Conservation (phyloP, 352 stramenopile species). For the Pythium grandisporangium region DNA sequence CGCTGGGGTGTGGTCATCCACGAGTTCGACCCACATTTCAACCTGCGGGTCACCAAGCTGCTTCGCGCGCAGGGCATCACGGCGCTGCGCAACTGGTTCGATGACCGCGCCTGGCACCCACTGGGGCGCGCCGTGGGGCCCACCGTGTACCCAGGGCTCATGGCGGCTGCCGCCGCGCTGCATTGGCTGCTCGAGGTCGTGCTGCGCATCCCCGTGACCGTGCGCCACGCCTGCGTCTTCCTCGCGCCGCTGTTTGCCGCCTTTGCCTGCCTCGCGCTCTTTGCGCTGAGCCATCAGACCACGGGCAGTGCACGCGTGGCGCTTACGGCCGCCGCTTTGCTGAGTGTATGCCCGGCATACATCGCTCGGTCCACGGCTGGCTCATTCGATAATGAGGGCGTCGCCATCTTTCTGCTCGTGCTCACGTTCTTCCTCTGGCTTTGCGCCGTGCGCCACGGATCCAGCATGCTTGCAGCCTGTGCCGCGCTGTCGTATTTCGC, state of each 20-base stretch:
- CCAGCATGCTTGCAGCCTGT: constrained; percentile 55
- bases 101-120: constrained; percentile 94
- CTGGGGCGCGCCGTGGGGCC: constrained; percentile 88
- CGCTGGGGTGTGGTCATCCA: constrained; percentile 89
- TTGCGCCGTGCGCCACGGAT: constrained; percentile 60
- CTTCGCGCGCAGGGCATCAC: constrained; percentile 85
- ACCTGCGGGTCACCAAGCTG: constrained; percentile 97
- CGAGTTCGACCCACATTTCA: constrained; percentile 97
- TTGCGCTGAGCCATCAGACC: constrained; percentile 81
- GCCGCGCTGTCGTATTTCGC: constrained; percentile 93
- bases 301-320: constrained; percentile 55
- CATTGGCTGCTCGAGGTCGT: constrained; percentile 61
- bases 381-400: constrained; percentile 98
- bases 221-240: constrained; percentile 88
- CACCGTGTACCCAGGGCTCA: constrained; percentile 92
- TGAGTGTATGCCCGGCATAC: constrained; percentile 95
- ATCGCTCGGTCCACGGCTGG: constrained; percentile 96
- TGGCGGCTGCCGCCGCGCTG: constrained; percentile 72
- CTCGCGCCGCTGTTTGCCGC: constrained; percentile 85
- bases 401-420: constrained; percentile 97
- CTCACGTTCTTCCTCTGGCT: constrained; percentile 97
- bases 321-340: constrained; percentile 87
- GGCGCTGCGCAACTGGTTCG: constrained; percentile 97
- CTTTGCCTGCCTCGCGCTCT: constrained; percentile 77
- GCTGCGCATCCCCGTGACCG: constrained; percentile 55